Evolutionary conservation across 768 basidiomycete genomes (phyloP), one percentile per base, ranked within the genome.

Genomic region (Lactifluus piperatus): DNA sequence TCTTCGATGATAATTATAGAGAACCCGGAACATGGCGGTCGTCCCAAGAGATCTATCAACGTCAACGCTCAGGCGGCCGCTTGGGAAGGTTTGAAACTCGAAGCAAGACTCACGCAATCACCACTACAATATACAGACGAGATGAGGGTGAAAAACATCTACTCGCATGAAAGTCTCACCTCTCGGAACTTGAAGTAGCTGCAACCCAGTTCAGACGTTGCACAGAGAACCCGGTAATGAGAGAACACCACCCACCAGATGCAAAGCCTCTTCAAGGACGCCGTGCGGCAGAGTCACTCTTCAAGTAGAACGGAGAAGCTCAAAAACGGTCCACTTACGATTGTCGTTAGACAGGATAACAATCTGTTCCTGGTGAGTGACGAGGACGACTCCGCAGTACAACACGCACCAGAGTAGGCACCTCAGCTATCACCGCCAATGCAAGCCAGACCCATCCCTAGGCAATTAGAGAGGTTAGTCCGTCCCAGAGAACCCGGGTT

Each of bases 401-500:
- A 1, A 18, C 29, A 54, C 58, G 16, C 14, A 53, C 58, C 27
- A 58, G 52, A 34, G 52, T 41, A 20, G 58, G 58, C 46, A 54
- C 37, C 52, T 58, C 58, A 14, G 52, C 58, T 2, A 4, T 52
- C 18, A 58, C 51, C 1, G 58, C 58, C 29, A 58, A 11, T 14
- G 51, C 58, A 43, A 58, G 32, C 58, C 58, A 58, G n/a, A 34
- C 34, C 51, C 58, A 58, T 27, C 58, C 58, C 58, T 58, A 58
- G 27, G 24, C 5, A 29, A n/a, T 32, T 16, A 16, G 22, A 8
- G 2, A 11, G 3, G 14, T 22, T 3, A 6, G 37, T 54, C 18
- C 41, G 46, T 22, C 11, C 18, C 32, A 5, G 16, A 16, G 8
- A 5, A 18, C 24, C n/a, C 1, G 3, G n/a, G 2, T 1, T 5